Evolutionary conservation across 768 basidiomycete genomes (phyloP).

Genomic region (Suillus decipiens): DNA sequence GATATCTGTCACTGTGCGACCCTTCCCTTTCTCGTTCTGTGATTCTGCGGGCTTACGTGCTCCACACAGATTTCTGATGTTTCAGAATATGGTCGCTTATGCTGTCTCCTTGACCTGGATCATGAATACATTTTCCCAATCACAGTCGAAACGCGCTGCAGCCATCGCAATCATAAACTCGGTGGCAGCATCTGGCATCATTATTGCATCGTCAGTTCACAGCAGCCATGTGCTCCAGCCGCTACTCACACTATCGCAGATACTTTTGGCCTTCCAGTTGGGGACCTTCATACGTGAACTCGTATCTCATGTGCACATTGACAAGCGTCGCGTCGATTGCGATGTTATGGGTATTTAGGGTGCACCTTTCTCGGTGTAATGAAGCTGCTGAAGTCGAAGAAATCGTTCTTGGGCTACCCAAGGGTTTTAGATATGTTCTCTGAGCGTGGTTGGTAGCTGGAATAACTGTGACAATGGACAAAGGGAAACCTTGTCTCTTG

Average conservation of each 20-base stretch:
- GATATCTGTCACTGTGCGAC: conserved; percentile 64
- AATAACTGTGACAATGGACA: not conserved
- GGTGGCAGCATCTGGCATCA: conserved; percentile 76
- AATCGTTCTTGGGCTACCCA: conserved; percentile 31
- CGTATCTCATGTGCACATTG: conserved; percentile 72
- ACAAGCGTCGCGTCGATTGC: conserved; percentile 50
- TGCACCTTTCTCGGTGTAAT: conserved; percentile 44
- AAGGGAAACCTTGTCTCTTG: not conserved
- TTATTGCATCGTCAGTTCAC: conserved; percentile 69
- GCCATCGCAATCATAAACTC: conserved; percentile 79
- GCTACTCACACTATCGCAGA: conserved; percentile 26
- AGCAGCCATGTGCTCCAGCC: not conserved
- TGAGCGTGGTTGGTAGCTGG: conserved; percentile 19
- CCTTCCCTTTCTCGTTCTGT: not conserved
- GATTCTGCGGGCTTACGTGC: not conserved
- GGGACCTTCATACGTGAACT: conserved; percentile 69
- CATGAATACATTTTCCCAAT: conserved; percentile 63
- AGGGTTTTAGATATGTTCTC: conserved; percentile 48
- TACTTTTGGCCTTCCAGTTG: conserved; percentile 68
- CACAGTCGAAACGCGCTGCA: conserved; percentile 86
- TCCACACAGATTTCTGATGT: conserved; percentile 65
- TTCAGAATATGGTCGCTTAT: conserved; percentile 67
- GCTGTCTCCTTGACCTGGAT: conserved; percentile 60
- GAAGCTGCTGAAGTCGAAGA: conserved; percentile 38
- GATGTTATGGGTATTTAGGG: conserved; percentile 49